phyloP scores from a whole-genome alignment of 371 early-diverging fungal species.

The Mucor piriformis region DNA sequence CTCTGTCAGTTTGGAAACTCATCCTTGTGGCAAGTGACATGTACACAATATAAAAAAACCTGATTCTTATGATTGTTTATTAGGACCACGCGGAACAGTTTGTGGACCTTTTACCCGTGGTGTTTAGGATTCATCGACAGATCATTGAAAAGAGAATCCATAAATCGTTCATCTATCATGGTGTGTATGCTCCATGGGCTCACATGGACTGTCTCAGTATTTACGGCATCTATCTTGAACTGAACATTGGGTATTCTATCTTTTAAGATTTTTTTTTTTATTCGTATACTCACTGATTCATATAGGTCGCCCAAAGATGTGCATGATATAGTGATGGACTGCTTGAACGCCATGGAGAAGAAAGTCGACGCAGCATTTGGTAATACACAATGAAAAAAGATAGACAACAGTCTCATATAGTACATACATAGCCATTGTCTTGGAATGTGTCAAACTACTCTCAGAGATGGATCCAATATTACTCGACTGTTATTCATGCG shows the following conservation, averaged over 20 bases:
- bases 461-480: conserved; percentile 29
- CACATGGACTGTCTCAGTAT: conserved; percentile 48
- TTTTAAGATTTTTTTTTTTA: no score
- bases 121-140: conserved; percentile 42
- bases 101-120: conserved; percentile 35
- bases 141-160: conserved; percentile 43
- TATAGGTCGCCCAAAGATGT: conserved; percentile 36
- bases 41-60: background rate
- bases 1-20: conserved; percentile 41
- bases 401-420: background rate
- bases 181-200: conserved; percentile 59
- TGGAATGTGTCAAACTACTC: conserved; percentile 43
- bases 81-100: conserved; percentile 33
- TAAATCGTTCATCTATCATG: conserved; percentile 50
- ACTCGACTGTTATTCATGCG: conserved; percentile 11
- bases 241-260: conserved; percentile 48
- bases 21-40: conserved; percentile 25
- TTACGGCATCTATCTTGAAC: conserved; percentile 25
- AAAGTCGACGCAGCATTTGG: conserved; percentile 58
- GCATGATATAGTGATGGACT: conserved; percentile 27
- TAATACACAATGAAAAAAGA: conserved; percentile 13
- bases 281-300: no score
- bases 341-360: conserved; percentile 33
- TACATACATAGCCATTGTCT: conserved; percentile 38
- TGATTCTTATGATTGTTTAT: background rate